Conservation (phyloP, 140 eudicot species). For the Anethum foeniculum region DNA sequence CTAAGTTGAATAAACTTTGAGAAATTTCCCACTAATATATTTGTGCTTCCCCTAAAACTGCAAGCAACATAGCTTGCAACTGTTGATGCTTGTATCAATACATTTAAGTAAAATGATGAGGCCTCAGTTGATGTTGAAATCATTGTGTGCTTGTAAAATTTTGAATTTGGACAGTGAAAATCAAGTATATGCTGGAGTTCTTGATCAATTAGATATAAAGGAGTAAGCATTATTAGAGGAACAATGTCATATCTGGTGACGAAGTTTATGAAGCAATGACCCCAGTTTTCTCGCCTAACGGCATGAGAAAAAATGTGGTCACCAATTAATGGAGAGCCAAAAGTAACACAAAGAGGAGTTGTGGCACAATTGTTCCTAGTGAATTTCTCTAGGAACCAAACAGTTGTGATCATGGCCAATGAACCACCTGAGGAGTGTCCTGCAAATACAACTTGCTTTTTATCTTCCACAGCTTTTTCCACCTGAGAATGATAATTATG, state of each 20-base stretch:
- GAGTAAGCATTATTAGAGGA: slow-evolving; percentile 45
- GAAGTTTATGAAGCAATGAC: slow-evolving; percentile 32
- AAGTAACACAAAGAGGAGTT: slow-evolving; percentile 38
- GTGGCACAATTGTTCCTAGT: slow-evolving; percentile 12
- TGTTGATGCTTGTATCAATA: slow-evolving; percentile 31
- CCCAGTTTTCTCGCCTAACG: slow-evolving; percentile 44
- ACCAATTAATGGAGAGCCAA: slow-evolving; percentile 53
- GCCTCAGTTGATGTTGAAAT: slow-evolving; percentile 18
- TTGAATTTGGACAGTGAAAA: slow-evolving; percentile 20
- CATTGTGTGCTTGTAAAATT: background rate
- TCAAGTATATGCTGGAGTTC: slow-evolving; percentile 23
- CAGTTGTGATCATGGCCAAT: slow-evolving; percentile 44
- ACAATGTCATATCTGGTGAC: slow-evolving; percentile 44
- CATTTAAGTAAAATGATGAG: slow-evolving; percentile 20
- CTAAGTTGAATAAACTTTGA: slow-evolving; percentile 41
- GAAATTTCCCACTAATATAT: slow-evolving; percentile 31
- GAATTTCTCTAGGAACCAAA: slow-evolving; percentile 49
- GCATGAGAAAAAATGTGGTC: slow-evolving; percentile 39
- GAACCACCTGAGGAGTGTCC: slow-evolving; percentile 57
- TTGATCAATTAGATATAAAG: slow-evolving; percentile 29
- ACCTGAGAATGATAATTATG: slow-evolving; percentile 30
- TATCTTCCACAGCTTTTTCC: slow-evolving; percentile 27
- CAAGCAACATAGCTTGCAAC: slow-evolving; percentile 51
- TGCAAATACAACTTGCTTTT: slow-evolving; percentile 36
- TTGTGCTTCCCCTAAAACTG: slow-evolving; percentile 38